Evolutionary conservation across 2,329 filamentous ascomycete genomes (phyloP), one percentile per base, ranked within the genome.

Genomic region (Beauveria sp.): DNA sequence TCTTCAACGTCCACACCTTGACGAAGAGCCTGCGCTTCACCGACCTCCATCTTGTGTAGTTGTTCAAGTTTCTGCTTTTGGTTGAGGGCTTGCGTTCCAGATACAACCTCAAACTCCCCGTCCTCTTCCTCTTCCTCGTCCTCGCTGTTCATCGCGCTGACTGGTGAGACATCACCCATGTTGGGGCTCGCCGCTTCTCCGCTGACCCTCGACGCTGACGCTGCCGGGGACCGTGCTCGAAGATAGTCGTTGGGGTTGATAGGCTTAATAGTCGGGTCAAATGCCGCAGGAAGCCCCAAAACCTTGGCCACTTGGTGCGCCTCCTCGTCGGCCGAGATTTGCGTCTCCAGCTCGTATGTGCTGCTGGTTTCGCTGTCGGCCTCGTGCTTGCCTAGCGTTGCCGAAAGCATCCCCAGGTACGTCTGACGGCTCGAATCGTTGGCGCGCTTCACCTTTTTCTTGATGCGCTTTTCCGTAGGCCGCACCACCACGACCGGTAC

Each of bases 401-500:
- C 82, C 57, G 89, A 85, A 10, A 96, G 77, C 74, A 96, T 91
- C 58, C 87, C 83, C 57, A 87, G 80, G 71, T 96, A 96, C 50
- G 86, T 89, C 66, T 89, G 86, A 40, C 92, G 84, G 18, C 79
- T 81, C 6, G 90, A 87, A 67, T 96, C 91, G 59, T 89, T 86
- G 56, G 86, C 83, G 34, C 93, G 86, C 78, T 96, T 96, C 63
- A 84, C 82, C 75, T 95, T 96, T 77, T 96, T 96, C 76, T 95
- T 95, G 70, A 90, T 85, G 22, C 93, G 88, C 76, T 96, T 96
- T 64, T 90, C 89, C 38, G 88, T 89, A 42, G 93, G 92, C 4
- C 93, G 85, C 10, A 96, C 93, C 38, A 97, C 93, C 34, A 96
- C 93, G 8, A 96, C 93, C 1, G 93, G 93, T 1, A 97, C 90